Evolutionary conservation across 257 asterid genomes (phyloP).

Genomic region (Nicotiana paniculata): DNA sequence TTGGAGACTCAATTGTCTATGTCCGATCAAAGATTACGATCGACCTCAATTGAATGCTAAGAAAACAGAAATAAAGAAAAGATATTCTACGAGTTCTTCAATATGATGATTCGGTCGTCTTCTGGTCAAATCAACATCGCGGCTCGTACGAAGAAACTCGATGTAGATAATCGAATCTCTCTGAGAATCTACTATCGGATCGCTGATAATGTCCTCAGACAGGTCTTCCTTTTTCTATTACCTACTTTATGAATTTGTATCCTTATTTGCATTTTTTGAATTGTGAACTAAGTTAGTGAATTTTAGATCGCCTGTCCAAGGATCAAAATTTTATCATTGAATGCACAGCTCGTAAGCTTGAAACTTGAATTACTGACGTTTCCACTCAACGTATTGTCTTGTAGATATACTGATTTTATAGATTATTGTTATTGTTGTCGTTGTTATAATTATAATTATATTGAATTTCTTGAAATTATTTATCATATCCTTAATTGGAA

Average conservation of each 20-base stretch:
- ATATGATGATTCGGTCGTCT: constrained; percentile 46
- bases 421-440: background rate
- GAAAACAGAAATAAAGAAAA: background rate
- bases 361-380: background rate
- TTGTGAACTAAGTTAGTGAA: background rate
- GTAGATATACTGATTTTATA: background rate
- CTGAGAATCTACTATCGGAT: constrained; percentile 55
- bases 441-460: background rate
- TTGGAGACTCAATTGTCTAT: background rate
- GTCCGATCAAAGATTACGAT: background rate
- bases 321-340: background rate
- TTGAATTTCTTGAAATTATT: background rate
- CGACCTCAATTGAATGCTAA: background rate
- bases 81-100: background rate
- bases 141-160: constrained; percentile 58
- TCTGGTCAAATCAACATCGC: constrained; percentile 53
- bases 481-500: background rate
- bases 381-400: background rate
- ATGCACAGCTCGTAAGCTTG: background rate
- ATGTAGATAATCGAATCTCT: constrained; percentile 63
- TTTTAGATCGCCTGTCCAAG: background rate
- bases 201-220: constrained; percentile 76
- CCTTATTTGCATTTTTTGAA: background rate
- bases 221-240: constrained; percentile 32
- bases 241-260: background rate